phyloP scores from a whole-genome alignment of 2,329 filamentous ascomycete species.

The Neofusicoccum parvum region DNA sequence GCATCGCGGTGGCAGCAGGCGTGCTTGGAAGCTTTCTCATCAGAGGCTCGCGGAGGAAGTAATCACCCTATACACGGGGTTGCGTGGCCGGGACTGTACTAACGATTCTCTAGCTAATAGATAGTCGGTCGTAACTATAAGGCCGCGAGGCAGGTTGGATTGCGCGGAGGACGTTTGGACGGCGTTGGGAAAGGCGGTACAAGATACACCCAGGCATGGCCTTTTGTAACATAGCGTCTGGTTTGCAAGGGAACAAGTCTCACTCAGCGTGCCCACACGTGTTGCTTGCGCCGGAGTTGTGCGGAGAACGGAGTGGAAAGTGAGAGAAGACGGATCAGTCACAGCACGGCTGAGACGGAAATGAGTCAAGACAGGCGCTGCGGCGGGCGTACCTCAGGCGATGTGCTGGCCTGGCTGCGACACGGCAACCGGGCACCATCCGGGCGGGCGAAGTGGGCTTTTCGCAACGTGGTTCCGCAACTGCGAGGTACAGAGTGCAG shows the following conservation, averaged over 20 bases:
- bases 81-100: neutral
- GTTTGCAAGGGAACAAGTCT: slow-evolving; percentile 2
- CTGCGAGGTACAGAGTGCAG: neutral
- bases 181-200: slow-evolving; percentile 3
- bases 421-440: neutral
- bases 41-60: slow-evolving; percentile 69
- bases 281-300: neutral
- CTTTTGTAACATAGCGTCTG: slow-evolving; percentile 2
- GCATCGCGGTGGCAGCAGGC: slow-evolving; percentile 89
- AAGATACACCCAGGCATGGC: slow-evolving; percentile 4
- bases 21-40: slow-evolving; percentile 87
- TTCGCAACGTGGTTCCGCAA: neutral
- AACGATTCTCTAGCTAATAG: too few species aligned
- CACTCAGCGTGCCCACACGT: neutral
- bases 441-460: neutral
- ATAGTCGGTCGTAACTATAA: too few species aligned
- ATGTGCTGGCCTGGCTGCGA: too few species aligned
- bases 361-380: neutral
- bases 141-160: neutral
- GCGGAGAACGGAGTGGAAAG: neutral
- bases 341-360: neutral
- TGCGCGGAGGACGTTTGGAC: slow-evolving; percentile 9
- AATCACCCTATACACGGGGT: slow-evolving; percentile 21
- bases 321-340: neutral
- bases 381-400: neutral